Evolutionary conservation across 1,284 basidiomycete species (phyloP), one percentile per base, ranked within the genome.

Genomic region (Rhizopogon parksii): DNA sequence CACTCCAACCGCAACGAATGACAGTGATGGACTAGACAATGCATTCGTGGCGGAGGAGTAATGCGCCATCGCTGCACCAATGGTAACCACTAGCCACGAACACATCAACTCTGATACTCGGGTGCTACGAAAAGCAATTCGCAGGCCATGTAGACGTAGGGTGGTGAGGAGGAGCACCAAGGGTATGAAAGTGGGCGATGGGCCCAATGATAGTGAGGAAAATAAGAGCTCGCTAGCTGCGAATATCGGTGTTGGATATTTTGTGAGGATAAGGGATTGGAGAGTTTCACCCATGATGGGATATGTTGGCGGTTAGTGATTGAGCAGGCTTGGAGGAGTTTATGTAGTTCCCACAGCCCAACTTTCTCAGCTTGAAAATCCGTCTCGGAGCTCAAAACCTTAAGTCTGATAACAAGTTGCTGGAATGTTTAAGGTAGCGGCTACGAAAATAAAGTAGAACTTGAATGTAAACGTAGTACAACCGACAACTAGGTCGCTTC

Each of bases 121-220:
- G 36, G 71, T 61, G 0, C 61, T 61, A 24, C 72, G 67, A 32
- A 62, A 69, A 37, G 75, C 64, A 38, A 77, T 57, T 7, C 75
- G 70, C 15, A 72, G 69, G 0, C 72, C 69, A 49, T 83, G 83
- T 0, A 83, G 60, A 24, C 76, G 71, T 0, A 85, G 55, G 0
- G 69, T 53, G 0, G 80, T 66, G 0, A 87, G 58, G 0, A 79
- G 72, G 0, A 76, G 46, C 0, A 76, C 61, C 2, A 80, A 58
- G 0, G 83, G 79, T 2, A 77, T 53, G 32, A 82, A 70, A 0
- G 75, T 71, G 0, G 82, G 79, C 4, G 77, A 68, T 0, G 78
- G 70, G 0, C 72, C 68, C 4, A 83, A 62, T 0, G 81, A 77
- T 5, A 79, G 60, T 1, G 71, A 57, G 0, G 78, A 72, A 0